Evolutionary conservation across 2,329 filamentous ascomycete genomes (phyloP).

Genomic region (Colletotrichum sp.): DNA sequence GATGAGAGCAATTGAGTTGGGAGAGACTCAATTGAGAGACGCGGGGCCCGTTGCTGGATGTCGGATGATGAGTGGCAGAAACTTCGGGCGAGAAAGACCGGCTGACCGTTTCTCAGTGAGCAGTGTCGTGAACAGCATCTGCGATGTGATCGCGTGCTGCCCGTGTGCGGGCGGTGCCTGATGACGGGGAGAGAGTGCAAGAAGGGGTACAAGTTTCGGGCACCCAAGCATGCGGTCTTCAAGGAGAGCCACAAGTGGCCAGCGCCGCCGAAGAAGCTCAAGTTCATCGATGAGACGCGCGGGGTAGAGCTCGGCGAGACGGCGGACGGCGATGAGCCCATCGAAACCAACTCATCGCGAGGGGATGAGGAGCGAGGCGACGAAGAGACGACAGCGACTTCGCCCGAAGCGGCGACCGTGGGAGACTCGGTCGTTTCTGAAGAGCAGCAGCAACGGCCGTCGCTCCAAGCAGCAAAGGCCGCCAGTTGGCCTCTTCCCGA

Average conservation of each 20-base stretch:
- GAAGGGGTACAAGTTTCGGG: slow-evolving; percentile 23
- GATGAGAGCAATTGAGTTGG: neutral
- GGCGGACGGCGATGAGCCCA: neutral
- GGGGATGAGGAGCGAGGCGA: neutral
- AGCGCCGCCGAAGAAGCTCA: slow-evolving; percentile 15
- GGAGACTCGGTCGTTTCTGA: neutral
- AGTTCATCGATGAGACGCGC: slow-evolving; percentile 18
- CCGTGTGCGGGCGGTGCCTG: slow-evolving; percentile 20
- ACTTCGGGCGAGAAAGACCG: neutral
- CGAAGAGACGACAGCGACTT: neutral
- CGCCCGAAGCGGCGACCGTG: neutral
- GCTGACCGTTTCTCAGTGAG: slow-evolving; percentile 34
- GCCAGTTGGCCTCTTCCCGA: slow-evolving; percentile 12
- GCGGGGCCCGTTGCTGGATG: neutral
- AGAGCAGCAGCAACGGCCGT: neutral
- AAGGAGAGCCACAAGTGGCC: slow-evolving; percentile 20
- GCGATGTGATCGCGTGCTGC: slow-evolving; percentile 39
- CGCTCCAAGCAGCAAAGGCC: slow-evolving; percentile 5
- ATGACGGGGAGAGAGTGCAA: slow-evolving; percentile 21
- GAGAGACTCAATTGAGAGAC: neutral
- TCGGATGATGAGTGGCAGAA: neutral
- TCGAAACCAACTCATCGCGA: neutral
- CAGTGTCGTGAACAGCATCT: slow-evolving; percentile 53
- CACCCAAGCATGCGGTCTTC: slow-evolving; percentile 17
- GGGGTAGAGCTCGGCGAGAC: slow-evolving; percentile 13